Evolutionary conservation across 352 stramenopile genomes (phyloP), one percentile per base, ranked within the genome.

Genomic region (Phytophthora pluvialis): DNA sequence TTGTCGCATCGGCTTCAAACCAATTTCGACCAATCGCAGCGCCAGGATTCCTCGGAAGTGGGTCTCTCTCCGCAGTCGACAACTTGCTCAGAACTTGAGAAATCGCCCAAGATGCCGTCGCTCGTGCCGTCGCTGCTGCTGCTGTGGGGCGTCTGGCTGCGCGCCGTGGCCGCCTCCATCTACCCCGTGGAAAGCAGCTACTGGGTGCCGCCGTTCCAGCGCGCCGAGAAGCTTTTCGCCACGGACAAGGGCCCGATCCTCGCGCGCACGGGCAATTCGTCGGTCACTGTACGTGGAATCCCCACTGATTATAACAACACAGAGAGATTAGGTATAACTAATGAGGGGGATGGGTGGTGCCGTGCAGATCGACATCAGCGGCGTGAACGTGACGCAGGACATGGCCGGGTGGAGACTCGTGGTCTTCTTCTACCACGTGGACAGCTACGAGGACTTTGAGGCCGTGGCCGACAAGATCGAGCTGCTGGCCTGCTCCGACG

Each of bases 221-320:
- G 87, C 51, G 86, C 87, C 7, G 87, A 95, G 67, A 95, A 95
- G 70, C 82, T 95, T 48, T 95, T 95, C 64, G 87, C 83, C 15
- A 89, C 76, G 5, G 62, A 95, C 56, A 57, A 85, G 6, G 87
- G 87, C 0, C 87, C 87, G 0, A 68, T 95, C 18, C 71, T 95
- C 39, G 81, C 82, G 38, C 76, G 78, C 59, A 51, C 52, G 0
- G 87, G 87, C 46, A 82, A 91, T 52, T 91, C 87, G 10, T 85
- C 71, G 1, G 70, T 95, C 65, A 76, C 77, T 48, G 81, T 90
- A 72, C 47, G 69, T 61, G 16, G 21, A 21, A 21, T 21, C 21
- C 21, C 21, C 36, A 31, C 39, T 12, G 1, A 8, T 11, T 42
- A 53, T 50, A 13, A 33, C 0, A n/a, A 29, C 26, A 31, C 18